These are phyloP conservation scores for Silene noctiflora DNA, from an alignment of 179 eudicot genomes.

Conservation along the genomic window DNA sequence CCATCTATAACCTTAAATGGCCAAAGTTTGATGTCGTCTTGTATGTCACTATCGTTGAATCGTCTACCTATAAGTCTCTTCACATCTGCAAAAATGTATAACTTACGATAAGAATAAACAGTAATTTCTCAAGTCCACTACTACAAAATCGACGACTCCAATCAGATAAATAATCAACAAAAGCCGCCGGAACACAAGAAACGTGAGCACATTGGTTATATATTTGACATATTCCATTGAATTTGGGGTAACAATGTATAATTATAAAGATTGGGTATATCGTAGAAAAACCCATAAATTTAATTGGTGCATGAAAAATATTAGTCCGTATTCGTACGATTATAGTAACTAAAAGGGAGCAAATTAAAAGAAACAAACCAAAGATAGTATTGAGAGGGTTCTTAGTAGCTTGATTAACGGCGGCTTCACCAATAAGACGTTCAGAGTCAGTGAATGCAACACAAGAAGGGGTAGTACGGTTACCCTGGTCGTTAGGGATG, in stretches of 20 bases:
- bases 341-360: background rate
- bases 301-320: too few species aligned
- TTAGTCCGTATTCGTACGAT: too few species aligned
- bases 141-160: too few species aligned
- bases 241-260: too few species aligned
- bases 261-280: too few species aligned
- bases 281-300: too few species aligned
- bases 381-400: conserved; percentile 24
- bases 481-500: conserved; percentile 16
- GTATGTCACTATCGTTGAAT: conserved; percentile 9
- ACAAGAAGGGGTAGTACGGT: conserved; percentile 10
- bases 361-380: conserved; percentile 17
- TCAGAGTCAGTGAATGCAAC: conserved; percentile 1
- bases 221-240: too few species aligned
- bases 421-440: conserved; percentile 14
- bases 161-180: too few species aligned
- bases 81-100: conserved; percentile 13
- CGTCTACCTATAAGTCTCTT: conserved; percentile 31
- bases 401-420: background rate
- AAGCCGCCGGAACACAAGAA: too few species aligned
- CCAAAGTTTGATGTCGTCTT: conserved; percentile 23
- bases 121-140: too few species aligned
- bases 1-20: conserved; percentile 20
- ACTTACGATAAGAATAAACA: background rate
- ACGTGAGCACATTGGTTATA: too few species aligned